Evolutionary conservation across 2,329 filamentous ascomycete genomes (phyloP), one percentile per base, ranked within the genome.

Genomic region (Allantophomopsis lycopodina): DNA sequence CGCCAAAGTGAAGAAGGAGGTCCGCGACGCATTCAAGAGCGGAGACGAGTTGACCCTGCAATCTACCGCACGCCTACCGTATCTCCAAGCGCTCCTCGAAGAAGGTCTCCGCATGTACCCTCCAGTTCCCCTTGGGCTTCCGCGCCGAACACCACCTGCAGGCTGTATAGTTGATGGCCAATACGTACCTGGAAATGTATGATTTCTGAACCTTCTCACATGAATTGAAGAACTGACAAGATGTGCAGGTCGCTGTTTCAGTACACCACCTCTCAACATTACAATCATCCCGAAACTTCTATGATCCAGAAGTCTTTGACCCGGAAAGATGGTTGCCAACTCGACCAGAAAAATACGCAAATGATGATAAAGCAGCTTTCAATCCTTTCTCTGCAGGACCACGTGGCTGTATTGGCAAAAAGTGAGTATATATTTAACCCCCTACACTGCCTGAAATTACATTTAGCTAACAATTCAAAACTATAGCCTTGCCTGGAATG

Each of bases 21-120:
- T 69, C 1, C 60, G 63, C 0, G 46, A 51, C 0, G 32, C 52
- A 0, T 69, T 66, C 42, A 39, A 40, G 1, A 45, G 36, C 0
- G 52, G 60, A 17, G 50, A 55, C 0, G 60, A 67, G 4, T 67
- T 70, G 35, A 56, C 48, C 13, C 42, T 61, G n/a, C 43, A 44
- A 10, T 51, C 51, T 2, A 50, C 56, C 2, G 44, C 46, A 34
- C 42, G 47, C 6, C 47, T 65, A 0, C 23, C 38, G 0, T 69
- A 67, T 39, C 53, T 67, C 48, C 44, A 55, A 6, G 65, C 64
- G 2, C 55, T 55, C 17, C 44, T 68, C 2, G 50, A 65, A 2
- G 66, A 69, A 46, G 50, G 53, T 1, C 49, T 70, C 20, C 54
- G 67, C 11, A 44, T 63, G 10, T 66, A 61, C 38, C 60, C 63